Conservation (phyloP, 345 rosid genomes). For the Lepidium africanum region DNA sequence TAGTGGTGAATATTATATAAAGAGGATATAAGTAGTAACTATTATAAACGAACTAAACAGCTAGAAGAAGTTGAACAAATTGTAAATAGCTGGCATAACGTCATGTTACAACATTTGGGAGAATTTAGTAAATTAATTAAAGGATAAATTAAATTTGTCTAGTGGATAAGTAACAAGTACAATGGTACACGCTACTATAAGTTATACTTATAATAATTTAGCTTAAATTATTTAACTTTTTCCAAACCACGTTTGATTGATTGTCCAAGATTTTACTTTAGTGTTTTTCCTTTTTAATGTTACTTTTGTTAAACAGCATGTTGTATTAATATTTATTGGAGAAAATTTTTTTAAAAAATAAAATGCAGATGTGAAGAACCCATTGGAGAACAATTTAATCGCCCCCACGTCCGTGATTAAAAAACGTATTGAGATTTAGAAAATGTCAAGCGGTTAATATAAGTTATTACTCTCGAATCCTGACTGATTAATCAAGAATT, state of each 20-base stretch:
- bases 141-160: not conserved
- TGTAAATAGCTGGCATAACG: conserved; percentile 12
- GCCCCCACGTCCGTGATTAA: conserved; percentile 15
- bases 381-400: conserved; percentile 12
- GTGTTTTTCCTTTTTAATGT: no score
- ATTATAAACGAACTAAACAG: not conserved
- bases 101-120: not conserved
- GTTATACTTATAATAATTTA: not conserved
- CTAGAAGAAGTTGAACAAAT: not conserved
- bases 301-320: not conserved
- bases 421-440: not conserved
- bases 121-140: not conserved
- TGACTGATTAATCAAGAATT: conserved; percentile 15
- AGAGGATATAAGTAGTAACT: not conserved
- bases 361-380: not conserved
- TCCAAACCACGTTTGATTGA: not conserved
- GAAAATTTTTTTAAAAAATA: no score
- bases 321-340: not conserved
- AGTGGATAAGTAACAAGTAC: conserved; percentile 8
- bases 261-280: no score
- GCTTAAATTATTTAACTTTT: not conserved
- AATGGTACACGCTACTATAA: conserved; percentile 13
- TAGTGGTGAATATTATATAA: not conserved
- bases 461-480: not conserved
- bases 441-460: conserved; percentile 18